phyloP scores from a whole-genome alignment of 805 yeast species.

The Candida tallmaniae region DNA sequence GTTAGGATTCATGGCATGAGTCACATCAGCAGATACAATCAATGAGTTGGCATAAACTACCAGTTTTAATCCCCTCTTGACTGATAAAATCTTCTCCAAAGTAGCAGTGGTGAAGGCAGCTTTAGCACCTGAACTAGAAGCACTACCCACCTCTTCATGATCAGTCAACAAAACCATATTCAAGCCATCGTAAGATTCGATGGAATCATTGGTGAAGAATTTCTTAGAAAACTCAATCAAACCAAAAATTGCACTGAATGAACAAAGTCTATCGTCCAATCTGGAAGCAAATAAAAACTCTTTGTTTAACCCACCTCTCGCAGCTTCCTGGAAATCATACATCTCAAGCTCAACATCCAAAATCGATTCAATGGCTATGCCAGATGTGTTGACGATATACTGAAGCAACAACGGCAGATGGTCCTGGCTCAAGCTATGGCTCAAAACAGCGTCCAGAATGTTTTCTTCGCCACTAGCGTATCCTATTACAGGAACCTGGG shows the following conservation, averaged over 20 bases:
- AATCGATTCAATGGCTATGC: conserved; percentile 18
- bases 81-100: conserved; percentile 11
- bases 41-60: conserved; percentile 27
- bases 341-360: conserved; percentile 33
- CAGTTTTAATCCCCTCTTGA: conserved; percentile 2
- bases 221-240: conserved; percentile 20
- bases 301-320: conserved; percentile 30
- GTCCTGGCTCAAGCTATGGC: not conserved
- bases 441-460: conserved; percentile 1
- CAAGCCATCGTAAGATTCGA: conserved; percentile 23
- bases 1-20: conserved; percentile 41
- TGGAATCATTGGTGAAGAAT: conserved; percentile 8
- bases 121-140: conserved; percentile 35
- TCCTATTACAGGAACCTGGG: conserved; percentile 76
- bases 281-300: conserved; percentile 39
- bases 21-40: conserved; percentile 39
- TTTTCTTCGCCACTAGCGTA: conserved; percentile 18
- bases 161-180: conserved; percentile 32
- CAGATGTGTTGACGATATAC: conserved; percentile 24
- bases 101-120: conserved; percentile 23
- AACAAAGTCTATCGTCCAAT: conserved; percentile 39
- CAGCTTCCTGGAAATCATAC: conserved; percentile 31
- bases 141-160: conserved; percentile 41
- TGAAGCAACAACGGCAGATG: conserved; percentile 32
- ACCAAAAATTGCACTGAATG: conserved; percentile 33